These are phyloP conservation scores for Chlamydomonas incerta DNA, from an alignment of 139 green algal genomes.

Conservation along the genomic window DNA sequence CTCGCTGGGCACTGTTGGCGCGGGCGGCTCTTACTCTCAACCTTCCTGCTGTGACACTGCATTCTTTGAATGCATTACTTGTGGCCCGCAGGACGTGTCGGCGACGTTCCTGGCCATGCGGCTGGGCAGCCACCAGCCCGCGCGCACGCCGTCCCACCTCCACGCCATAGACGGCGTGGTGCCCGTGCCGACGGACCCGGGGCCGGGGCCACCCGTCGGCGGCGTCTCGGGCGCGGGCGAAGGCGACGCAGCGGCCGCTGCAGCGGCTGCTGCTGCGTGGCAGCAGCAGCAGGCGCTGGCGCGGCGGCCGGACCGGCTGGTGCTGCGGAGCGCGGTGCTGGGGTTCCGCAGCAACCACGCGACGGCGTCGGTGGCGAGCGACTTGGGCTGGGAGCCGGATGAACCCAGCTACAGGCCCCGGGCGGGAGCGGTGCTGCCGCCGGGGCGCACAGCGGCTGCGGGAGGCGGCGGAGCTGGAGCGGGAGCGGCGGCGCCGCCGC, in stretches of 20 bases:
- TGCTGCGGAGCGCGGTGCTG: slow-evolving; percentile 4
- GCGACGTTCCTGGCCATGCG: slow-evolving; percentile 23
- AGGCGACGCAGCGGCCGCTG: neutral
- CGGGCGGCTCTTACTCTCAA: no score
- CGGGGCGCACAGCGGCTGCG: neutral
- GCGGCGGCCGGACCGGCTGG: neutral
- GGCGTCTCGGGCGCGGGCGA: neutral
- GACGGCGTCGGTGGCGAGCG: neutral
- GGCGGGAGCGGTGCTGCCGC: no score
- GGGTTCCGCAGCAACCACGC: slow-evolving; percentile 38
- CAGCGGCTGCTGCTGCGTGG: neutral
- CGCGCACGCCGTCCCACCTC: slow-evolving; percentile 9
- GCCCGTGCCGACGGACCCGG: slow-evolving; percentile 1
- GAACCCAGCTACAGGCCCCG: slow-evolving; percentile 1
- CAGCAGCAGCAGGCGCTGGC: neutral
- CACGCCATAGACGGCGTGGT: slow-evolving; percentile 19
- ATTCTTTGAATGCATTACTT: no score
- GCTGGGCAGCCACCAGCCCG: slow-evolving; percentile 14
- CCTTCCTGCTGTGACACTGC: no score
- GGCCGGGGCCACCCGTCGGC: neutral
- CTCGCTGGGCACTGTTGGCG: no score
- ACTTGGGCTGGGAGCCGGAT: slow-evolving; percentile 8
- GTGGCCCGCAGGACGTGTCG: slow-evolving; percentile 32
- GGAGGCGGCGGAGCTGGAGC: neutral
- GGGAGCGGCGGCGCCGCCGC: neutral